Conservation (phyloP, 2,329 filamentous ascomycete genomes). For the Fusarium pseudonygamai region DNA sequence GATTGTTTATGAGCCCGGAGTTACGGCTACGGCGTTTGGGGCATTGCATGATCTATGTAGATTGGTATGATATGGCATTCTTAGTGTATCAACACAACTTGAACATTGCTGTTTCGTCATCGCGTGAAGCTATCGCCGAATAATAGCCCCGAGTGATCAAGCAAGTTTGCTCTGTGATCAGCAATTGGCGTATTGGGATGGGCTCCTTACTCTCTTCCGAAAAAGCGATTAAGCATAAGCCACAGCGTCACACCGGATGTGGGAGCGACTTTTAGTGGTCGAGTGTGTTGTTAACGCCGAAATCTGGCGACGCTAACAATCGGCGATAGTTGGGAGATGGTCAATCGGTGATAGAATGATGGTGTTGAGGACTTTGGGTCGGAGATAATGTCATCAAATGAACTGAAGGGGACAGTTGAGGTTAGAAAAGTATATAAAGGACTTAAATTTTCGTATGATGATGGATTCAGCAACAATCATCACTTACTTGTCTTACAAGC, state of each 20-base stretch:
- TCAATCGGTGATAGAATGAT: slow-evolving; percentile 3
- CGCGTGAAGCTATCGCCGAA: neutral
- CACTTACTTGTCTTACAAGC: neutral
- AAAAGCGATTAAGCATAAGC: neutral
- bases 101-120: neutral
- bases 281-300: slow-evolving; percentile 8
- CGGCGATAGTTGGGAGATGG: slow-evolving; percentile 20
- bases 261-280: neutral
- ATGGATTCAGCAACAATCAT: neutral
- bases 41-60: slow-evolving; percentile 30
- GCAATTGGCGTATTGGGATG: neutral
- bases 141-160: too few species aligned
- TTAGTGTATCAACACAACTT: slow-evolving; percentile 28
- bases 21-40: slow-evolving; percentile 37
- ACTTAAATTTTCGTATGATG: rapidly evolving
- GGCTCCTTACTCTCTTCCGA: neutral
- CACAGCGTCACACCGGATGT: neutral
- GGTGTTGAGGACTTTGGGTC: neutral
- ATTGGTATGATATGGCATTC: slow-evolving; percentile 27
- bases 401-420: neutral
- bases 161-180: too few species aligned
- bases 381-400: neutral
- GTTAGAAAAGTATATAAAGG: neutral
- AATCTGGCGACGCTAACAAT: slow-evolving; percentile 3
- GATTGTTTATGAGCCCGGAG: slow-evolving; percentile 40